These are phyloP conservation scores for Sicyos edulis DNA, from an alignment of 306 rosid genomes.

Conservation along the genomic window DNA sequence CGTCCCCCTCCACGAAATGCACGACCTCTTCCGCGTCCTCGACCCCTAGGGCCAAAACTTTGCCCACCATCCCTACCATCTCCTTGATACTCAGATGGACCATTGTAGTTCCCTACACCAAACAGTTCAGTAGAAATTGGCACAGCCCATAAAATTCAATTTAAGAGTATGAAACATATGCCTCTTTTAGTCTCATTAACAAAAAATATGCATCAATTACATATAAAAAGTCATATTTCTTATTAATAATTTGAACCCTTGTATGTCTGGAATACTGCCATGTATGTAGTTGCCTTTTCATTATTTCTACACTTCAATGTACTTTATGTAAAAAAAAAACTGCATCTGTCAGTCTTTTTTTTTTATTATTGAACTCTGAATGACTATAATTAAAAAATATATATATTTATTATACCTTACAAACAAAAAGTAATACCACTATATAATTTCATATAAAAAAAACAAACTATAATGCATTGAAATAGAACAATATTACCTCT, in stretches of 20 bases:
- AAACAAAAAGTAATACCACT: neutral
- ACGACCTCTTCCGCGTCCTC: constrained; percentile 64
- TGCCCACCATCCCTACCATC: constrained; percentile 76
- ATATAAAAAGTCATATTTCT: too few relatives aligned
- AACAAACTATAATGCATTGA: constrained; percentile 10
- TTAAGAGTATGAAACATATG: neutral
- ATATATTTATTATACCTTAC: neutral
- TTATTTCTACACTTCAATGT: too few relatives aligned
- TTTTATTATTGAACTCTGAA: neutral
- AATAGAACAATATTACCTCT: constrained; percentile 30
- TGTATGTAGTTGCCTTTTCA: too few relatives aligned
- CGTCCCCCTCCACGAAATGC: constrained; percentile 51
- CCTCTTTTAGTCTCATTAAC: too few relatives aligned
- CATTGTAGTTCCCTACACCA: constrained; percentile 52
- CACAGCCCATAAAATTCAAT: neutral
- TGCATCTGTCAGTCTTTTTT: neutral
- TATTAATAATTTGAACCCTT: too few relatives aligned
- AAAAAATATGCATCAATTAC: too few relatives aligned
- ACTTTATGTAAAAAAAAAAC: neutral
- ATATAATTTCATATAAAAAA: too few relatives aligned
- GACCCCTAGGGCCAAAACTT: constrained; percentile 67
- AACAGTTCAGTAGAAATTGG: neutral
- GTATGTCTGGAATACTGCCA: too few relatives aligned
- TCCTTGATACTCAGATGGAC: constrained; percentile 55
- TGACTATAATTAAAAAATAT: too few relatives aligned